Conservation (phyloP, 768 basidiomycete species). For the Amanita thiersii region DNA sequence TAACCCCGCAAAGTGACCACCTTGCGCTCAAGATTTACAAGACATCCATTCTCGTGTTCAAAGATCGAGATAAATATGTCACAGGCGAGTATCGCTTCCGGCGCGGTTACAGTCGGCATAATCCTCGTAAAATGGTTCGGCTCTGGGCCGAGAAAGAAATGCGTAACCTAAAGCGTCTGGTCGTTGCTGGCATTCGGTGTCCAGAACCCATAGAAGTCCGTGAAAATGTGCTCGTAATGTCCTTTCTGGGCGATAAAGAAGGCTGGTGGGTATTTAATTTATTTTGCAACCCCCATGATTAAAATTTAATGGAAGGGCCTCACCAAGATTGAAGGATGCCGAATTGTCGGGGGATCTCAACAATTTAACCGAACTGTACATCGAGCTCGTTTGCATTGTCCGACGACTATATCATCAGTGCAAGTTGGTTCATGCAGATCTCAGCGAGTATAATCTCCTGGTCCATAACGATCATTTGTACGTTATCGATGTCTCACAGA, state of each 20-base stretch:
- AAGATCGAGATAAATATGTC: constrained; percentile 95
- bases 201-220: constrained; percentile 90
- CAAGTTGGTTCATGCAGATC: constrained; percentile 93
- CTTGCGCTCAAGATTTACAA: constrained; percentile 97
- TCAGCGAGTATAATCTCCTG: constrained; percentile 97
- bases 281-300: neutral
- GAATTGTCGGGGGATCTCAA: constrained; percentile 20
- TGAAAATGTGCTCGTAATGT: constrained; percentile 96
- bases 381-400: constrained; percentile 69
- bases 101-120: constrained; percentile 78
- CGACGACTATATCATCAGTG: constrained; percentile 85
- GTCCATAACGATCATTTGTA: constrained; percentile 76
- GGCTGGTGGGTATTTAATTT: constrained; percentile 56
- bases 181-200: constrained; percentile 74
- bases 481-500: constrained; percentile 98
- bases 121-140: constrained; percentile 97
- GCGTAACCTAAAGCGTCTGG: constrained; percentile 85
- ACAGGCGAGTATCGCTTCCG: constrained; percentile 95
- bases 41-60: constrained; percentile 95
- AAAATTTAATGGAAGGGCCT: constrained; percentile 51
- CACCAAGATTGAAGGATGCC: constrained; percentile 91
- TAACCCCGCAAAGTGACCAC: constrained; percentile 46
- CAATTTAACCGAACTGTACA: constrained; percentile 52
- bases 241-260: constrained; percentile 73
- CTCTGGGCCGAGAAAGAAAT: constrained; percentile 99